Conservation (phyloP, 2,329 filamentous ascomycete species). For the Alternaria metachromatica region DNA sequence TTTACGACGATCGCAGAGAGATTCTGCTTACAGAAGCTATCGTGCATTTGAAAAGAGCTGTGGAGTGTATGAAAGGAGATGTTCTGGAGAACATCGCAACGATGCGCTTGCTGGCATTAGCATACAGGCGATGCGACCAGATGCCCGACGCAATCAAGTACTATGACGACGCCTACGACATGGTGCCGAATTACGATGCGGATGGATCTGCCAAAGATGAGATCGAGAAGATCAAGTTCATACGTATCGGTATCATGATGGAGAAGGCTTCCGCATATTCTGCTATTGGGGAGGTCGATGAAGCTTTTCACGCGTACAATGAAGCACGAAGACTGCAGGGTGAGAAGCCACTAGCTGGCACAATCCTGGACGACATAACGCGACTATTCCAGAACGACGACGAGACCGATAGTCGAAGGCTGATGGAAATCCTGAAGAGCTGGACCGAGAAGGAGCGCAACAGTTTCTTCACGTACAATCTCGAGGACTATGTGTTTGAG, state of each 20-base stretch:
- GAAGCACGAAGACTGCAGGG: not conserved
- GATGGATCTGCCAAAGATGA: not conserved
- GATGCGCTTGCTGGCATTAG: not conserved
- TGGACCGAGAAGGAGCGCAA: conserved; percentile 1
- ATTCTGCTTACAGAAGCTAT: not conserved
- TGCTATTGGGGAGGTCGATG: not conserved
- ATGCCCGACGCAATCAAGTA: not conserved
- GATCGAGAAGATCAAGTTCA: not conserved
- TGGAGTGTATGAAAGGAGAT: not conserved
- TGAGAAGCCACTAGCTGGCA: not conserved
- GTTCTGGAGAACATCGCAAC: not conserved
- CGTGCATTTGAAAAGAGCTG: not conserved
- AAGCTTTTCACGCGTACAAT: not conserved
- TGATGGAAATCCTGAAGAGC: not conserved
- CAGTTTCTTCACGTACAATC: not conserved
- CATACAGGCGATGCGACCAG: not conserved
- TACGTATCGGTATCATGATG: not conserved
- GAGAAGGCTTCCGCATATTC: not conserved
- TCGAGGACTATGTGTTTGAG: not conserved
- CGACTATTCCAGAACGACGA: not conserved
- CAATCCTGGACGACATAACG: not conserved
- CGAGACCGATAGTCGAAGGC: not conserved
- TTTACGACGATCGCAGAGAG: not conserved
- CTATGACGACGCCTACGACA: not conserved
- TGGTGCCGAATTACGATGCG: not conserved